These are phyloP conservation scores for Pinus tabuliformis DNA, from an alignment of 75 land plant genomes.

Conservation along the genomic window DNA sequence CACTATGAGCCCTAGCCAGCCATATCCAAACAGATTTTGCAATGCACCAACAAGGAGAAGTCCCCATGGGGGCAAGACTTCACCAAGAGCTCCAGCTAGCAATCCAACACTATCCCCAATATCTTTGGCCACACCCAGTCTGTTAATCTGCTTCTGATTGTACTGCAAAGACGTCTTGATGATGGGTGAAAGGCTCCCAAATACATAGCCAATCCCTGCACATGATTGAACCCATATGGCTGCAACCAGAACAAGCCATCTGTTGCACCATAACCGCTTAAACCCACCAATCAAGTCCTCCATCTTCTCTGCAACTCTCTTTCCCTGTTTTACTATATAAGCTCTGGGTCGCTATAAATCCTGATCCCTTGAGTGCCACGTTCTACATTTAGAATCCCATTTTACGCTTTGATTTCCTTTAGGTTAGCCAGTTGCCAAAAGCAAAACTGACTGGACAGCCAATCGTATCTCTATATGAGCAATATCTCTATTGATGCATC, in stretches of 20 bases:
- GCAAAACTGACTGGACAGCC: too few species aligned
- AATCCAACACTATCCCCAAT: constrained; percentile 90
- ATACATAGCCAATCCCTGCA: constrained; percentile 85
- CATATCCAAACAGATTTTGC: constrained; percentile 86
- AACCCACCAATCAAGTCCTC: constrained; percentile 20
- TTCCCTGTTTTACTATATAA: too few species aligned
- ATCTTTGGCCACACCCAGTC: constrained; percentile 92
- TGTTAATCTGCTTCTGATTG: constrained; percentile 80
- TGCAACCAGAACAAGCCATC: constrained; percentile 94
- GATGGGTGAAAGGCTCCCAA: constrained; percentile 85
- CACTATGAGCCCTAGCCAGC: constrained; percentile 89
- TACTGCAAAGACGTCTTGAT: constrained; percentile 73
- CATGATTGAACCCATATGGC: constrained; percentile 88
- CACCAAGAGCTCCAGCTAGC: constrained; percentile 68
- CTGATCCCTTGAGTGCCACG: too few species aligned
- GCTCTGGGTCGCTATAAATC: too few species aligned
- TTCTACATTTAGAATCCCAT: too few species aligned
- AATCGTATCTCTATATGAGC: too few species aligned
- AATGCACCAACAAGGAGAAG: constrained; percentile 69
- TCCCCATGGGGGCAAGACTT: constrained; percentile 82
- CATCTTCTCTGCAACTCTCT: neutral
- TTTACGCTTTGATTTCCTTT: too few species aligned
- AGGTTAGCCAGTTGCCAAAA: too few species aligned
- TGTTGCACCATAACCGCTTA: constrained; percentile 34
- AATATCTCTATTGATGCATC: too few species aligned